Conservation (phyloP, 805 yeast species). For the Debaryomyces tyrocola region DNA sequence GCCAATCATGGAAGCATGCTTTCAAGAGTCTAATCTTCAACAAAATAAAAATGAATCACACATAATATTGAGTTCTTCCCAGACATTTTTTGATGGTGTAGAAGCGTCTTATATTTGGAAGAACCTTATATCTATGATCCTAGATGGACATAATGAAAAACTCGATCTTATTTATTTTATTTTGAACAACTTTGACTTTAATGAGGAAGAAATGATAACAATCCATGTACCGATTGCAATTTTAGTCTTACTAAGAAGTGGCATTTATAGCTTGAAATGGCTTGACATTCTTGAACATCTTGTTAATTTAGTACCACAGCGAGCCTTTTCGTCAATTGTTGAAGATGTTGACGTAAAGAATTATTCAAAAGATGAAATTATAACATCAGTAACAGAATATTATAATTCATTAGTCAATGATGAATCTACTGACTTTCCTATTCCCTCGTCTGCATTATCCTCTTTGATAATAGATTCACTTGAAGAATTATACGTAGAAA, state of each 20-base stretch:
- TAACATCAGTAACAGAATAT: constrained; percentile 1
- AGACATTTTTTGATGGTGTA: constrained; percentile 78
- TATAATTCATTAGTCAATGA: constrained; percentile 1
- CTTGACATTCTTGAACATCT: constrained; percentile 42
- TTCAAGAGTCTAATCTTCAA: constrained; percentile 4
- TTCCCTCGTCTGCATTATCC: constrained; percentile 14
- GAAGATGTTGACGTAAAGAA: neutral
- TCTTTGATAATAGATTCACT: constrained; percentile 16
- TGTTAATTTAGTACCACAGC: constrained; percentile 57
- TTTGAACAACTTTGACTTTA: constrained; percentile 64
- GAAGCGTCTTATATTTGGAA: constrained; percentile 82
- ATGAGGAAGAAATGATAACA: constrained; percentile 83
- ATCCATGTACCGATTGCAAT: constrained; percentile 75
- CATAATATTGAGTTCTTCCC: constrained; percentile 58
- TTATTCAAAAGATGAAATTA: constrained; percentile 1
- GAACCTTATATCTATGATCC: constrained; percentile 48
- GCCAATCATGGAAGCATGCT: constrained; percentile 59
- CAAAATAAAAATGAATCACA: constrained; percentile 18
- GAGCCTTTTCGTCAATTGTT: constrained; percentile 43
- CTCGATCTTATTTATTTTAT: constrained; percentile 58
- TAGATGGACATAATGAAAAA: constrained; percentile 24
- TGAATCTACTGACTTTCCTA: constrained; percentile 11
- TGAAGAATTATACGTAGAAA: constrained; percentile 15
- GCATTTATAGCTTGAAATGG: constrained; percentile 25
- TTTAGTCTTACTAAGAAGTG: constrained; percentile 41